Base-by-base conservation (phyloP, 176 grass and related monocot species). In the Dendrocalamus sinicus region DNA sequence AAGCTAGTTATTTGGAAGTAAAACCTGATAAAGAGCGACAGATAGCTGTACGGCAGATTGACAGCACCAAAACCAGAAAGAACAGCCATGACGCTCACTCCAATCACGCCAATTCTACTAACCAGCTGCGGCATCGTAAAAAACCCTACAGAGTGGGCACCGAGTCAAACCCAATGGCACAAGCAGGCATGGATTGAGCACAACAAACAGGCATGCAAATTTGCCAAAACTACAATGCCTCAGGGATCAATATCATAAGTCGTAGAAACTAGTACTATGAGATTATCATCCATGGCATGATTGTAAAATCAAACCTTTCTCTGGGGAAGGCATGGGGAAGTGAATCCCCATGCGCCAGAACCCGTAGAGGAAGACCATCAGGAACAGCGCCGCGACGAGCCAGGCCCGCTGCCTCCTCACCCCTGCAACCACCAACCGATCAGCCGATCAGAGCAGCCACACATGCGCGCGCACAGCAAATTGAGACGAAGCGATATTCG, bases 271-370 rank as follows among this genome's bases (percentile, higher is more conserved):
- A 54, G 63, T 68, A 51, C 9, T 26, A 70, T 6, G 28, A 80
- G 9, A 28, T 22, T 26, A 68, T 37, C 44, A 24, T 20, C 10
- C 30, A 23, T 44, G 2, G 2, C 46, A 53, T 69, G 57, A 47
- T 43, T 68, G 30, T 24, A 79, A 53, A 41, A 22, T 22, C 71
- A 41, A 70, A 99, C 96, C 96, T 89, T 93, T 96, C 87, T 96
- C 96, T 9, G 94, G 96, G 53, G 96, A 99, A 86, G 96, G 93
- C 96, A 96, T 96, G 12, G 96, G 96, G 76, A 99, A 99, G 80
- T 99, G 96, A 88, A 99, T 99, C 70, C 96, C 96, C 96, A 99
- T 91, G 76, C 92, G 93, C 92, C 96, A 99, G 86, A 99, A 99
- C 5, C 78, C 91, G 43, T 96, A 99, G 51, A 99, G 89, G 83